These are phyloP conservation scores for Phycomyces blakesleeanus DNA, from an alignment of 192 early-diverging fungal species.

Conservation along the genomic window DNA sequence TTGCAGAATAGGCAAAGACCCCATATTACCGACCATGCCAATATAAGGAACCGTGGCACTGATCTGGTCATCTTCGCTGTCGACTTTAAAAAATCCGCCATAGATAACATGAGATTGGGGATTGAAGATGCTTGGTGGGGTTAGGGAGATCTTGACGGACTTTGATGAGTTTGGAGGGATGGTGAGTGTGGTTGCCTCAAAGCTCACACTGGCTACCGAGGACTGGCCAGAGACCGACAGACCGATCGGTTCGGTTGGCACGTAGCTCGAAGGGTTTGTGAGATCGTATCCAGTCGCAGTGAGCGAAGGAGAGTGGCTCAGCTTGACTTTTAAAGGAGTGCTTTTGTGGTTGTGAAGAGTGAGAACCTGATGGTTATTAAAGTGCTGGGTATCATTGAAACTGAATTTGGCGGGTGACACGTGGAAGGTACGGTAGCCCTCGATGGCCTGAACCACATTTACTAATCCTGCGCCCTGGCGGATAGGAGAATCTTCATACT, in stretches of 20 bases:
- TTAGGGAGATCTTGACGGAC: conserved; percentile 7
- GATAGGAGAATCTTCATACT: conserved; percentile 26
- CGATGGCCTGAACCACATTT: conserved; percentile 37
- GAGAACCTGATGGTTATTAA: conserved; percentile 22
- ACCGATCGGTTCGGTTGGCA: conserved; percentile 17
- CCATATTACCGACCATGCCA: conserved; percentile 41
- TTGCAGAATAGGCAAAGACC: conserved; percentile 38
- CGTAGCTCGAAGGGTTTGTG: neutral
- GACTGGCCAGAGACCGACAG: conserved; percentile 4
- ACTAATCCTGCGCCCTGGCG: conserved; percentile 51
- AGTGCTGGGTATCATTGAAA: conserved; percentile 43
- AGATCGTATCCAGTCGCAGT: conserved; percentile 36
- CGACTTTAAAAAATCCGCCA: conserved; percentile 37
- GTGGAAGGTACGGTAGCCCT: conserved; percentile 11
- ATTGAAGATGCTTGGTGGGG: conserved; percentile 28
- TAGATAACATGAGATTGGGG: conserved; percentile 29
- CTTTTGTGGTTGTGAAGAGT: conserved; percentile 37
- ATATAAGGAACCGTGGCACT: conserved; percentile 35
- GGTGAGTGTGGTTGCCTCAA: conserved; percentile 4
- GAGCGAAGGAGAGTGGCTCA: conserved; percentile 33
- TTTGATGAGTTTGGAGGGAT: conserved; percentile 3
- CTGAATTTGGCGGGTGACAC: conserved; percentile 44
- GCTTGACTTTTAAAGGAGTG: conserved; percentile 20
- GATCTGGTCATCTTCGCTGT: conserved; percentile 5
- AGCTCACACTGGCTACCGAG: neutral